These are phyloP conservation scores for Balansia obtecta DNA, from an alignment of 2,329 filamentous ascomycete species.

Conservation along the genomic window DNA sequence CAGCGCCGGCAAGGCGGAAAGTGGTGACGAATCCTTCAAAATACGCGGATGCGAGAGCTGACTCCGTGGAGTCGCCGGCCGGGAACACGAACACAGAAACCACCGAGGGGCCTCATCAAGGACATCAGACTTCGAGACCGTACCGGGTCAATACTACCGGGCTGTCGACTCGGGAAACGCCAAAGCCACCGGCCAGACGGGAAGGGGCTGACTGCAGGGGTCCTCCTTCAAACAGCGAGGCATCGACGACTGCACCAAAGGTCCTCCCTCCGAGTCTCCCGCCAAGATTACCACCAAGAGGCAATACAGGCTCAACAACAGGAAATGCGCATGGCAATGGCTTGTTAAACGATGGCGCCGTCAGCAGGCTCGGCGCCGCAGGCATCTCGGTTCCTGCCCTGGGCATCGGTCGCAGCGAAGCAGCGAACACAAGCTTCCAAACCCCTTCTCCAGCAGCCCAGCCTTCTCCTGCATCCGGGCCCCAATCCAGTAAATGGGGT, in stretches of 20 bases:
- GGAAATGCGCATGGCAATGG: not conserved
- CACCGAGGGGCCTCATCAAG: conserved; percentile 9
- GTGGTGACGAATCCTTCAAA: conserved; percentile 21
- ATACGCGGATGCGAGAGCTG: conserved; percentile 18
- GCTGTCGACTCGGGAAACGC: conserved; percentile 53
- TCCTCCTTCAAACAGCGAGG: conserved; percentile 18
- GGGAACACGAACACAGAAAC: not conserved
- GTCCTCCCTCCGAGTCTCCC: conserved; percentile 42
- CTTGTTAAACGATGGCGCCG: conserved; percentile 41
- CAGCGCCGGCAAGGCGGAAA: conserved; percentile 13
- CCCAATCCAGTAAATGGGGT: conserved; percentile 4
- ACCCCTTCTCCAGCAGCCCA: conserved; percentile 15
- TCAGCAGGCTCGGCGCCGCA: conserved; percentile 55
- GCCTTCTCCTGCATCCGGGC: conserved; percentile 10
- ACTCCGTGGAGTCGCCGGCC: conserved; percentile 9
- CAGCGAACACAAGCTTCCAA: conserved; percentile 16
- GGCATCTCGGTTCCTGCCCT: conserved; percentile 70
- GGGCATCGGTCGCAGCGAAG: conserved; percentile 46
- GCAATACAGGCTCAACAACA: conserved; percentile 7
- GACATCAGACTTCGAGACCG: conserved; percentile 43
- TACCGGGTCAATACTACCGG: conserved; percentile 62
- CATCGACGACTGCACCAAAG: conserved; percentile 5
- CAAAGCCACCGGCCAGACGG: conserved; percentile 53
- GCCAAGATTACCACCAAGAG: conserved; percentile 23
- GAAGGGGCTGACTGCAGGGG: conserved; percentile 25